Percentiles rank a stretch among this genome's conserved stretches.
phyloP scores from a whole-genome alignment of 257 asterid species.

The Thymus mandschuricus region DNA sequence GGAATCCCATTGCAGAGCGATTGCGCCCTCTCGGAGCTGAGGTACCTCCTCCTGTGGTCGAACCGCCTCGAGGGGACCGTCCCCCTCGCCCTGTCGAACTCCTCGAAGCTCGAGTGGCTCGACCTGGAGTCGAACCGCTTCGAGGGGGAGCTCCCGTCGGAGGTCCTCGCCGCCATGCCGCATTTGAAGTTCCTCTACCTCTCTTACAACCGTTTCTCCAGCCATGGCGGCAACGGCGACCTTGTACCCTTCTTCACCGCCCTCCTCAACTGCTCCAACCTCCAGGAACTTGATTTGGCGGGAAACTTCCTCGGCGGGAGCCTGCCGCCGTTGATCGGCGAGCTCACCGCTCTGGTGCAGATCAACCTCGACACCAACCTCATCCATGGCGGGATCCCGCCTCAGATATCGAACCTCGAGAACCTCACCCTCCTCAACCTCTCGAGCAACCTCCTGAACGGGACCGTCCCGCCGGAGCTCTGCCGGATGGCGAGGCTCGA shows the following conservation, averaged over 20 bases:
- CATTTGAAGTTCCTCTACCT: constrained; percentile 61
- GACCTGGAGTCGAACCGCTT: constrained; percentile 70
- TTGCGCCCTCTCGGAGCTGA: constrained; percentile 54
- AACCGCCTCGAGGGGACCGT: constrained; percentile 60
- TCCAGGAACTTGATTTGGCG: constrained; percentile 74
- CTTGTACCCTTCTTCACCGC: constrained; percentile 65
- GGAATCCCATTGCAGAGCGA: constrained; percentile 50
- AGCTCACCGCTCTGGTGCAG: constrained; percentile 59
- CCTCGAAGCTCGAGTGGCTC: constrained; percentile 72
- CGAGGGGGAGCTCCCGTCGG: constrained; percentile 64
- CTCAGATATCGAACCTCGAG: constrained; percentile 53
- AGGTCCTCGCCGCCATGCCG: constrained; percentile 48
- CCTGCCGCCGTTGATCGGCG: constrained; percentile 70
- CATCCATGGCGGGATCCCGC: constrained; percentile 68
- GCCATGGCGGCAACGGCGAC: constrained; percentile 61
- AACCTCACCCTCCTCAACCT: constrained; percentile 73
- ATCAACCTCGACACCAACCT: constrained; percentile 65
- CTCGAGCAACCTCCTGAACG: constrained; percentile 70
- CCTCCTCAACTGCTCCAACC: constrained; percentile 50
- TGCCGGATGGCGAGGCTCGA: constrained; percentile 57
- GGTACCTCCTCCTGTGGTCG: constrained; percentile 80
- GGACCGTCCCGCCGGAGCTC: constrained; percentile 63
- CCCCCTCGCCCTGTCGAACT: constrained; percentile 62
- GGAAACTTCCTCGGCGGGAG: constrained; percentile 74
- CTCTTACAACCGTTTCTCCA: constrained; percentile 64